Evolutionary conservation across 768 basidiomycete genomes (phyloP).

Genomic region (Cystobasidium onofrii): DNA sequence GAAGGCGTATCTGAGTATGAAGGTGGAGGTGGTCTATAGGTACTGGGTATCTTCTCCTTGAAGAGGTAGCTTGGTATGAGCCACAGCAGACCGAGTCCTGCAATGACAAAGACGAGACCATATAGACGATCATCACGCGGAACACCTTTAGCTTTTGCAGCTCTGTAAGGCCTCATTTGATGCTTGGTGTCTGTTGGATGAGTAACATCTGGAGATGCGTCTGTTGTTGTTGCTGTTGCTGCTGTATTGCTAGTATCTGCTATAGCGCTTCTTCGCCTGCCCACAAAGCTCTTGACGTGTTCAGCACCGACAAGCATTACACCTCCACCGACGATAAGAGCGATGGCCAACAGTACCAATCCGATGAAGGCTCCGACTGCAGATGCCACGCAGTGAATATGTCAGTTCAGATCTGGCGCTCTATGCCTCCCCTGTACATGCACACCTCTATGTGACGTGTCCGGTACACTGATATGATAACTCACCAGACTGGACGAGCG

Average conservation of each 20-base stretch:
- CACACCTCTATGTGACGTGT: background rate
- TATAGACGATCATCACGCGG: conserved; percentile 12
- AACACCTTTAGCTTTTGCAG: background rate
- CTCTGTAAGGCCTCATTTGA: conserved; percentile 10
- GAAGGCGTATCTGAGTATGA: background rate
- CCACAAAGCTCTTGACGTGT: conserved; percentile 14
- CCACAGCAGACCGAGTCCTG: conserved; percentile 13
- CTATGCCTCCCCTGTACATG: background rate
- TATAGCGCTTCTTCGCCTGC: background rate
- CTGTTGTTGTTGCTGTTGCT: background rate
- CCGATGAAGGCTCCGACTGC: conserved; percentile 14
- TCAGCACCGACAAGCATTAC: conserved; percentile 13
- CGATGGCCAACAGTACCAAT: conserved; percentile 14
- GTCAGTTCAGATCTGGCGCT: background rate
- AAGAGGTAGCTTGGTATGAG: conserved; percentile 14
- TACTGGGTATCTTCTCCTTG: too few species aligned
- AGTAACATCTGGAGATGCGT: background rate
- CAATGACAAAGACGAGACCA: conserved; percentile 23
- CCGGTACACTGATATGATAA: too few species aligned
- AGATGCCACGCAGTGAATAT: background rate
- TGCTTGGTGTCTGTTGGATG: background rate
- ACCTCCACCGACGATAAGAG: conserved; percentile 16
- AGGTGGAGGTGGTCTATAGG: background rate
- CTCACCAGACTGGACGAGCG: conserved; percentile 19
- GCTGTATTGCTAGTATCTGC: background rate